phyloP scores from a whole-genome alignment of 345 rosid genomes.

The Populus ilicifolia region DNA sequence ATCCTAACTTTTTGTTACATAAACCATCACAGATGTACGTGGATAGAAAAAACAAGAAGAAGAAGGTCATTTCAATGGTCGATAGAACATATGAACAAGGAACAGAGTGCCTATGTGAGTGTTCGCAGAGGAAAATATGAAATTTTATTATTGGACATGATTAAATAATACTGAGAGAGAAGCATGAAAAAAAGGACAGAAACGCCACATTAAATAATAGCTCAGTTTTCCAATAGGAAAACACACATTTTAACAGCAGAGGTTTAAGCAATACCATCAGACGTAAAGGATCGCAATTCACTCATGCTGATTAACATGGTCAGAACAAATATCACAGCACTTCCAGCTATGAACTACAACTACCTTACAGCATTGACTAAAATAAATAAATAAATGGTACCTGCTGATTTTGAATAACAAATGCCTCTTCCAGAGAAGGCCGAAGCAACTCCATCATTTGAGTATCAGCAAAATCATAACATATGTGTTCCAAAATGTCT shows the following conservation, averaged over 20 bases:
- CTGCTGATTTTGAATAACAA: slow-evolving; percentile 97
- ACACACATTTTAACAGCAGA: not conserved
- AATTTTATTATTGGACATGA: not conserved
- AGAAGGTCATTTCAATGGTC: not conserved
- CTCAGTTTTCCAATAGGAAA: not conserved
- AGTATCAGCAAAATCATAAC: slow-evolving; percentile 83
- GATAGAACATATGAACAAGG: not conserved
- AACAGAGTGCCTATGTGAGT: not conserved
- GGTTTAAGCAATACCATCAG: not conserved
- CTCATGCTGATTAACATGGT: not conserved
- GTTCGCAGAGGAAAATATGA: not conserved
- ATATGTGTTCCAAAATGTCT: slow-evolving; percentile 89
- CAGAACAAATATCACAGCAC: not conserved
- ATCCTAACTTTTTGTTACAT: too few species aligned
- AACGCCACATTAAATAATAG: not conserved
- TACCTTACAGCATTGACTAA: not conserved
- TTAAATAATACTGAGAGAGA: not conserved
- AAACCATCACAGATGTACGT: not conserved
- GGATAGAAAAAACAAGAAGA: not conserved
- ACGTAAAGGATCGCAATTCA: not conserved
- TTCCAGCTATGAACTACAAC: not conserved
- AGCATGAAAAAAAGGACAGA: not conserved
- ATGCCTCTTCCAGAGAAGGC: slow-evolving; percentile 96
- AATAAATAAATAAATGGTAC: slow-evolving; percentile 22
- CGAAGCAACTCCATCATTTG: slow-evolving; percentile 98